phyloP scores from a whole-genome alignment of 768 basidiomycete genomes.

The Galerina marginata region DNA sequence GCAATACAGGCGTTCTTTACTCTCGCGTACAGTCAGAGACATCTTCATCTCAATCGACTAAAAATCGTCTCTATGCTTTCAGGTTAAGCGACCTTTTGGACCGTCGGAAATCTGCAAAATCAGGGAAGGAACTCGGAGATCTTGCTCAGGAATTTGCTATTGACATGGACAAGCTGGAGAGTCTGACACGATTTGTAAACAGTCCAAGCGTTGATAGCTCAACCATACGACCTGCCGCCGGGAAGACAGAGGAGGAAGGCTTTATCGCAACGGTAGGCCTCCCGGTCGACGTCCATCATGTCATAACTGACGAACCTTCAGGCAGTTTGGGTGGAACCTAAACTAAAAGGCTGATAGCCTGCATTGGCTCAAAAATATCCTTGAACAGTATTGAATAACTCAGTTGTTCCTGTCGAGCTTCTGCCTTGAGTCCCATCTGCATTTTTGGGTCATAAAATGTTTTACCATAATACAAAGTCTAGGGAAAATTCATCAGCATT shows the following conservation, averaged over 20 bases:
- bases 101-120: conserved; percentile 56
- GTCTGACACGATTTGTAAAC: conserved; percentile 61
- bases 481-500: too few relatives aligned
- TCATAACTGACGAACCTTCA: conserved; percentile 21
- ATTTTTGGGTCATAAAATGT: background rate
- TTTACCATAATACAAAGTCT: too few relatives aligned
- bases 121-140: conserved; percentile 47
- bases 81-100: conserved; percentile 65
- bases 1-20: conserved; percentile 50
- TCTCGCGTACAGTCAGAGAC: conserved; percentile 60
- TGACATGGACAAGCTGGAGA: conserved; percentile 56
- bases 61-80: conserved; percentile 61
- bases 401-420: too few relatives aligned
- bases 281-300: background rate
- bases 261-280: conserved; percentile 51
- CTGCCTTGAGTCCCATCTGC: background rate
- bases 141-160: conserved; percentile 62
- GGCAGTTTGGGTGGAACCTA: conserved; percentile 54
- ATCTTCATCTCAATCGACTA: conserved; percentile 41
- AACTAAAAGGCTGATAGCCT: conserved; percentile 20
- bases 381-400: too few relatives aligned
- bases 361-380: background rate
- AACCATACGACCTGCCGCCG: conserved; percentile 41
- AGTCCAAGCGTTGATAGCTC: conserved; percentile 64
- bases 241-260: conserved; percentile 62